Base-by-base conservation (phyloP, 2,329 filamentous ascomycete species). In the Phialophora chinensis region DNA sequence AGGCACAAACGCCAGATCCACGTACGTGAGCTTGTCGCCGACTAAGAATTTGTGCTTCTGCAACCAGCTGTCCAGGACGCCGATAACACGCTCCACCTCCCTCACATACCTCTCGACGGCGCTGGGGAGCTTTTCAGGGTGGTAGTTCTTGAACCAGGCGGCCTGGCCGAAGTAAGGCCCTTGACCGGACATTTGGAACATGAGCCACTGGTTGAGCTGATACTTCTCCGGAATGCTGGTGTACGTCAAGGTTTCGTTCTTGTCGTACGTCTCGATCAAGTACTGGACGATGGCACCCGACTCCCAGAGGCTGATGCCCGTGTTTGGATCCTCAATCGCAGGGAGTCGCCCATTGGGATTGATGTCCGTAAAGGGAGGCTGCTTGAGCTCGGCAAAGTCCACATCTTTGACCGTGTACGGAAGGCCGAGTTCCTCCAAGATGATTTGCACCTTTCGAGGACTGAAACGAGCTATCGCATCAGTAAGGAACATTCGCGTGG, bases 91-190 rank as follows among this genome's bases (percentile, higher is more conserved):
- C 33, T 76, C 74, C 60, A 81, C 74, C 68, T 85, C 82, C 35
- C 77, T 78, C n/a, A 72, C 62, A 71, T 84, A 85, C 25, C 82
- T 78, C 3, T 81, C 78, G 20, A 79, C 72, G 4, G 80, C 82
- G 14, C 76, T 78, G 0, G 73, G 75, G 23, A 83, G 31, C 66
- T 79, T 80, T 64, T 84, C 81, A 0, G 73, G 73, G 72, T 83
- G 79, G 65, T 77, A 80, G 6, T 60, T 29, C 10, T 38, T 71
- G 72, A 81, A 84, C 81, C 81, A 84, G 42, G 74, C 75, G 0
- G 73, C 74, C 71, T 84, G 82, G 14, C 83, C 83, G 65, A 77
- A 84, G 72, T 84, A 84, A 0, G 82, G 82, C 0, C 82, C 82
- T 69, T 84, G 82, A 6, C 81, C 81, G 1, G 77, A 76, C 49